Base-by-base conservation (phyloP, 805 yeast genomes). In the Starmerella floris region DNA sequence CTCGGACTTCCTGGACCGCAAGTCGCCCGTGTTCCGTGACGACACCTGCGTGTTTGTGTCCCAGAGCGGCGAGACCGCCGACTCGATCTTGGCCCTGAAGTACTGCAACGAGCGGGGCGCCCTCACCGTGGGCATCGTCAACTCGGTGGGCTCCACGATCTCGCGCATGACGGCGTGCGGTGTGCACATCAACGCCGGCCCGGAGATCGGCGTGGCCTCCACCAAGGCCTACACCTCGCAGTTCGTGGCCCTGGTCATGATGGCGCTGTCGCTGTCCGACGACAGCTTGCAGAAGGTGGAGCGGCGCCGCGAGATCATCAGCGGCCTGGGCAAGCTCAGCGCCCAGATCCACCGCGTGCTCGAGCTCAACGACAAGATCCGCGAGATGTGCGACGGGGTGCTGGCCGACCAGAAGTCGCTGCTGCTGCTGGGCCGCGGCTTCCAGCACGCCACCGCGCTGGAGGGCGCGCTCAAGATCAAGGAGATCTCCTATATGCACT, bases 181-280 rank as follows among this genome's bases (percentile, higher is more conserved):
- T 75, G 95, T 91, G 44, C 99, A 91, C 63, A 87, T 91, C 62
- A 91, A 91, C 61, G 98, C 98, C 38, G 99, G 99, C 52, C 98
- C 98, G 36, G 99, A 91, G 67, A 91, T 91, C 51, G 97, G 98
- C 64, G 99, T 91, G 54, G 99, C 99, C 10, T 85, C 96, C 11
- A 91, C 99, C 37, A 91, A 91, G 67, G 98, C 98, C 23, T 91
- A 91, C 69, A 91, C 99, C 6, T 91, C 99, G 10, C 99, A 91
- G 64, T 91, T 77, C 63, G 87, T 93, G 62, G 97, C 98, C 0
- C 69, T 91, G 51, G 96, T 88, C 4, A 84, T 91, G 96, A 73
- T 91, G 67, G 97, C 97, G 1, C 72, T 91, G 42, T 83, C 88
- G n/a, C 72, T 91, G 50, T 83, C 96, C 10, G 94, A 85, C 57